Evolutionary conservation across 768 basidiomycete genomes (phyloP).

Genomic region (Favolaschia claudopus): DNA sequence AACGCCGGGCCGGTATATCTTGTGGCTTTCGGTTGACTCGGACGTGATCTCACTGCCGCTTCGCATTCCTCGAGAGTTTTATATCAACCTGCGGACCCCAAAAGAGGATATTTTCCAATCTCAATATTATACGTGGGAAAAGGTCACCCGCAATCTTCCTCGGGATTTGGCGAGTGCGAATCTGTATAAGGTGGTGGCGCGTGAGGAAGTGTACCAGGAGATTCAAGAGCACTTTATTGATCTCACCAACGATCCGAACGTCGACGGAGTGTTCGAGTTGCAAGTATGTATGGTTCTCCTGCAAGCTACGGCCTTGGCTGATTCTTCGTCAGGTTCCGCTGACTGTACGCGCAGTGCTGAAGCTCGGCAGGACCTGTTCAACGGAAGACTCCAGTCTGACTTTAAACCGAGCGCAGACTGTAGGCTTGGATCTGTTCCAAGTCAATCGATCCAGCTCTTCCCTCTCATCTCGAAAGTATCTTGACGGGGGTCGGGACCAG

Average conservation of each 20-base stretch:
- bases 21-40: slow-evolving; percentile 88
- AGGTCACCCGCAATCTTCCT: slow-evolving; percentile 81
- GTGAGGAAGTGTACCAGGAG: slow-evolving; percentile 84
- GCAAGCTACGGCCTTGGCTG: not conserved
- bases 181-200: slow-evolving; percentile 83
- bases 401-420: slow-evolving; percentile 81
- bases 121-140: slow-evolving; percentile 73
- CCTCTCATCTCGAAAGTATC: slow-evolving; percentile 71
- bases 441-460: slow-evolving; percentile 69
- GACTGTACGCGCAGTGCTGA: slow-evolving; percentile 79
- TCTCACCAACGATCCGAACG: slow-evolving; percentile 91
- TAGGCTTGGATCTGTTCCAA: slow-evolving; percentile 85
- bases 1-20: slow-evolving; percentile 79
- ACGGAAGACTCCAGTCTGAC: slow-evolving; percentile 72
- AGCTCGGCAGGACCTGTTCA: slow-evolving; percentile 84
- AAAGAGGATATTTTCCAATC: slow-evolving; percentile 72
- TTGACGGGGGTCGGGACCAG: slow-evolving; percentile 70
- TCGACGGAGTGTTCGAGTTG: slow-evolving; percentile 93
- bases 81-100: slow-evolving; percentile 84
- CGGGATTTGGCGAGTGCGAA: slow-evolving; percentile 78
- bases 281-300: slow-evolving; percentile 61
- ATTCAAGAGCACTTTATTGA: slow-evolving; percentile 93
- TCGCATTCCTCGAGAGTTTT: slow-evolving; percentile 91
- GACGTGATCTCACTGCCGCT: slow-evolving; percentile 83
- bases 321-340: slow-evolving; percentile 72